Conservation (phyloP, 148 eudicot species). For the Arbutus unedo region DNA sequence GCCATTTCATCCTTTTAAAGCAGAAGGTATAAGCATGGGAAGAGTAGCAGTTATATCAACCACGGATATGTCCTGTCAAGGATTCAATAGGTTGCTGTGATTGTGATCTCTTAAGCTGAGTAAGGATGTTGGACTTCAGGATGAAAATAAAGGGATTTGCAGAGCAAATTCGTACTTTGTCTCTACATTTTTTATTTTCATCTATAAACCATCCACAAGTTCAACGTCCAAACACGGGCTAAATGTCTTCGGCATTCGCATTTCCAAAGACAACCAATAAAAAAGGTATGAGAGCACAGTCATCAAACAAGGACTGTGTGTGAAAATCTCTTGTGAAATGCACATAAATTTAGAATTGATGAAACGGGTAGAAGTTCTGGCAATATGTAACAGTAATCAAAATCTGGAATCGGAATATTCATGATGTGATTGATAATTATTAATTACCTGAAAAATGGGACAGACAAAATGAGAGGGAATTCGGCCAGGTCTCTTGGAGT, state of each 20-base stretch:
- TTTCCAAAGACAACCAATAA: neutral
- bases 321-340: neutral
- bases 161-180: neutral
- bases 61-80: neutral
- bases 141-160: neutral
- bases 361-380: neutral
- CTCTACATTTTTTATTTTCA: neutral
- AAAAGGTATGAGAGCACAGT: neutral
- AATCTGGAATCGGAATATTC: neutral
- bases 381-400: neutral
- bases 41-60: neutral
- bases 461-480: conserved; percentile 79
- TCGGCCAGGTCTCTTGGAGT: conserved; percentile 35
- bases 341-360: neutral
- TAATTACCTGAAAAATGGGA: conserved; percentile 74
- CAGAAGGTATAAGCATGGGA: neutral
- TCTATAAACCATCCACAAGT: neutral
- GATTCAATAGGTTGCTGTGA: neutral
- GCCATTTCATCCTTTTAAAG: neutral
- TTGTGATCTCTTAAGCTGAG: neutral
- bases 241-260: neutral
- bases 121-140: neutral
- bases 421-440: conserved; percentile 24
- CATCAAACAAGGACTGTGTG: neutral
- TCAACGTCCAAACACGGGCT: neutral